These are phyloP conservation scores for Kodamaea fungicola DNA, from an alignment of 1,139 yeast species.

Conservation along the genomic window DNA sequence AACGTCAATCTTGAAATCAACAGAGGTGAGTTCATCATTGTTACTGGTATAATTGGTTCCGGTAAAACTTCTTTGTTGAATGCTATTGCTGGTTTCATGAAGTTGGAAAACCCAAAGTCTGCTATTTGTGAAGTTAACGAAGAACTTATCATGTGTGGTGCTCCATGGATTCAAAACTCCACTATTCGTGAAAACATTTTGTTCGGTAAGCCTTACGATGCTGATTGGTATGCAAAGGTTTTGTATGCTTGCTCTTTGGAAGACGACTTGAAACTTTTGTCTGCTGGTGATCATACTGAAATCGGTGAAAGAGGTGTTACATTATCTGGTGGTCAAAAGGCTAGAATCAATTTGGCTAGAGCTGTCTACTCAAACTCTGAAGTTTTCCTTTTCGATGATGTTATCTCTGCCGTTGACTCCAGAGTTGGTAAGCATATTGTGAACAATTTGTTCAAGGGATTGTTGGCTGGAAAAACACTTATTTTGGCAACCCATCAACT, in stretches of 20 bases:
- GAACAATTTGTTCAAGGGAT: constrained; percentile 29
- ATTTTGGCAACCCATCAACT: constrained; percentile 40
- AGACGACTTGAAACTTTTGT: constrained; percentile 32
- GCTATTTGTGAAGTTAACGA: constrained; percentile 28
- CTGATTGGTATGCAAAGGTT: constrained; percentile 24
- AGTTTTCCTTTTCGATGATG: constrained; percentile 37
- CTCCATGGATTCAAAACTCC: constrained; percentile 48
- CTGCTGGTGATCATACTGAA: constrained; percentile 38
- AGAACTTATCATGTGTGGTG: constrained; percentile 29
- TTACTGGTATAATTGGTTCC: constrained; percentile 42
- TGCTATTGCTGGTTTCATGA: constrained; percentile 39
- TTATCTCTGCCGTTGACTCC: constrained; percentile 42
- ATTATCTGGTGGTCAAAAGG: constrained; percentile 43
- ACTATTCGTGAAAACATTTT: constrained; percentile 40
- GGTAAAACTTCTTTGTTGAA: constrained; percentile 39
- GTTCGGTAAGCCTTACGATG: constrained; percentile 35
- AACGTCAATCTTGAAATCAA: constrained; percentile 27
- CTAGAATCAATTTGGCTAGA: constrained; percentile 41
- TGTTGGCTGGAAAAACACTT: constrained; percentile 27
- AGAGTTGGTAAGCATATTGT: constrained; percentile 39
- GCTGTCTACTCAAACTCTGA: constrained; percentile 36
- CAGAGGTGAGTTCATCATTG: constrained; percentile 32
- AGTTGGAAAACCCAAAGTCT: constrained; percentile 19
- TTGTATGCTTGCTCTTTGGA: constrained; percentile 39
- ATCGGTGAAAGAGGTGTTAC: constrained; percentile 44